Base-by-base conservation (phyloP, 2,329 filamentous ascomycete genomes). In the Botryotinia convoluta region DNA sequence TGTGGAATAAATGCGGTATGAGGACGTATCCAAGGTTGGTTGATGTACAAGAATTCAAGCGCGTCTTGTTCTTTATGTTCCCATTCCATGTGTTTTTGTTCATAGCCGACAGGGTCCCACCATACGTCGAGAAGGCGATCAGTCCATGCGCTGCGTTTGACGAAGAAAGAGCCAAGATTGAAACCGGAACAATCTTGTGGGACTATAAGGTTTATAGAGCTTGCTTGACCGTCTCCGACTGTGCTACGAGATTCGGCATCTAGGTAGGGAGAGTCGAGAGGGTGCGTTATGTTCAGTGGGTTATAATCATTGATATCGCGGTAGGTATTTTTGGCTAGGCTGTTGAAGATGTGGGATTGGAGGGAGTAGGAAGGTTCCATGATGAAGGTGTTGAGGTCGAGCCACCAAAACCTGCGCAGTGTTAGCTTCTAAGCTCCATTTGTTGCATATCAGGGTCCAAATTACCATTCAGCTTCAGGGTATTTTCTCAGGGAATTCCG, bases 61-160 rank as follows among this genome's bases (percentile, higher is more conserved):
- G 95, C 94, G 81, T 98, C 95, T 83, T 99, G 96, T 82, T 99
- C 96, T 82, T 98, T 98, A 86, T 99, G 96, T 80, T 96, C 95
- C 96, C 96, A 99, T 75, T 96, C 89, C 95, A 98, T 98, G 82
- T 99, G 96, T 81, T 94, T 97, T 84, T 99, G 96, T 84, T 99
- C 96, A 82, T 99, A 99, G 73, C 92, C 90, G 44, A 98, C 95
- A 0, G 96, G 96, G 80, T 99, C 96, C 96, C 96, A 99, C 96
- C 96, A 99, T 70, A 97, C 88, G 80, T 99, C 96, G 51, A 99
- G 88, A 29, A 99, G 85, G 7, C 94, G 91, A 79, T 98, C 95
- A 0, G 95, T 93, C 93, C 95, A 99, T 39, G 90, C 86, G 79
- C 93, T 93, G 74, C 96, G 90, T 68, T 91, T 90, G 62, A 98